Percentiles rank a stretch among this genome's conserved stretches.
Conservation (phyloP, 179 eudicot genomes). For the Silene noctiflora region DNA sequence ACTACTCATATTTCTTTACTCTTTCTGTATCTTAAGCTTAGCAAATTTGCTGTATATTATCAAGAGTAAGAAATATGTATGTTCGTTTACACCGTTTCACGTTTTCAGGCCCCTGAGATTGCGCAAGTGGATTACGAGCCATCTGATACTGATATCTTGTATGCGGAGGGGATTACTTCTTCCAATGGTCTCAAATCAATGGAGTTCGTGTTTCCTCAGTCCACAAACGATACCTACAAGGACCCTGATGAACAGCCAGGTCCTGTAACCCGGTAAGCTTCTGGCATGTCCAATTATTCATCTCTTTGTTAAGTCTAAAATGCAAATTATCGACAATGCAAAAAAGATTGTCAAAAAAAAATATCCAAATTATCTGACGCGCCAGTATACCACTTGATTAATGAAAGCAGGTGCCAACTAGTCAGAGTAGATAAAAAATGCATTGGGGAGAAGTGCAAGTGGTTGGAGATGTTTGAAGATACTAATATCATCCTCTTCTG, state of each 20-base stretch:
- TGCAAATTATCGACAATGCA: too few relatives aligned
- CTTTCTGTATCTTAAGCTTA: constrained; percentile 7
- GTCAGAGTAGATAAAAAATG: constrained; percentile 44
- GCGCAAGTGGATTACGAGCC: constrained; percentile 69
- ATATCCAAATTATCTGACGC: too few relatives aligned
- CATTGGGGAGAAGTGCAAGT: constrained; percentile 54
- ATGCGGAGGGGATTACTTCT: constrained; percentile 63
- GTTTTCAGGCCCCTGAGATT: constrained; percentile 59
- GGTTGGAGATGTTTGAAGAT: constrained; percentile 72
- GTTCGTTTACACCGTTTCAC: constrained; percentile 12
- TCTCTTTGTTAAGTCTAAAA: too few relatives aligned
- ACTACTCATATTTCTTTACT: background rate
- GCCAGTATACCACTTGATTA: background rate
- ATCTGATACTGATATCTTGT: constrained; percentile 62
- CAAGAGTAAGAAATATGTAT: background rate
- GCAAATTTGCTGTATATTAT: background rate
- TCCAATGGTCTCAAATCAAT: constrained; percentile 45
- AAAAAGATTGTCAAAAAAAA: too few relatives aligned
- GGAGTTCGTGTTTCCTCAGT: constrained; percentile 47
- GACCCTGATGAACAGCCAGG: constrained; percentile 27
- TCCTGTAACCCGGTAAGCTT: constrained; percentile 34
- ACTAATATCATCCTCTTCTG: constrained; percentile 45
- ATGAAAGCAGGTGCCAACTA: constrained; percentile 50
- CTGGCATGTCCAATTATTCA: background rate
- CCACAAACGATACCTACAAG: constrained; percentile 22